Percentiles rank a stretch among this genome's conserved stretches.
phyloP scores from a whole-genome alignment of 306 rosid genomes.

The Crataegus laevigata region DNA sequence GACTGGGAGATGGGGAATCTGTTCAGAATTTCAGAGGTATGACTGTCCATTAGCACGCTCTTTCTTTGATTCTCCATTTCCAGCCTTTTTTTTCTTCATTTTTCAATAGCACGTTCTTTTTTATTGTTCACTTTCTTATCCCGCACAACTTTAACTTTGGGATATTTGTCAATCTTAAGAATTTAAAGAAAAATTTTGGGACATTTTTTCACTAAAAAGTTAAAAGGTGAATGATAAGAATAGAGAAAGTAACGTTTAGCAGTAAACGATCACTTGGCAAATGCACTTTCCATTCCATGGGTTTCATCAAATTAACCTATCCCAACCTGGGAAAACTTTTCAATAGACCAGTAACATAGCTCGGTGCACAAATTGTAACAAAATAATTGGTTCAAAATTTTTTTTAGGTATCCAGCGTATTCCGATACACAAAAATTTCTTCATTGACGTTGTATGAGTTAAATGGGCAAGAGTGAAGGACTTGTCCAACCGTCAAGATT shows the following conservation, averaged over 20 bases:
- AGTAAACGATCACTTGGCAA: neutral
- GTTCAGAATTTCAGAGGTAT: slow-evolving; percentile 40
- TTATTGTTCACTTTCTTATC: neutral
- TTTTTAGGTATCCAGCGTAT: too few species aligned
- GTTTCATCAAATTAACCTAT: neutral
- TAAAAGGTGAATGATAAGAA: neutral
- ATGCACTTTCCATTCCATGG: neutral
- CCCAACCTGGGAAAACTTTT: neutral
- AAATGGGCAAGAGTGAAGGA: neutral
- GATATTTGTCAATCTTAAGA: neutral
- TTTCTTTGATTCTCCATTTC: slow-evolving; percentile 31
- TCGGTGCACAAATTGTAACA: too few species aligned
- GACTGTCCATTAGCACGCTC: slow-evolving; percentile 52
- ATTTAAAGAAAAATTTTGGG: neutral
- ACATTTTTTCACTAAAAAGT: neutral
- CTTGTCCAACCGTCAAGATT: neutral
- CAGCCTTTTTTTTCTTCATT: slow-evolving; percentile 29
- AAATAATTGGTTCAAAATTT: too few species aligned
- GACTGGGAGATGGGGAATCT: slow-evolving; percentile 56
- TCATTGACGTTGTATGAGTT: neutral
- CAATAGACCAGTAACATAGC: too few species aligned
- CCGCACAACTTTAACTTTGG: neutral
- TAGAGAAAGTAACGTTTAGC: neutral
- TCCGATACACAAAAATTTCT: too few species aligned
- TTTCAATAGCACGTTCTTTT: neutral